Evolutionary conservation across 192 early-diverging fungal species (phyloP), one percentile per base, ranked within the genome.

Genomic region (Linnemannia elongata): DNA sequence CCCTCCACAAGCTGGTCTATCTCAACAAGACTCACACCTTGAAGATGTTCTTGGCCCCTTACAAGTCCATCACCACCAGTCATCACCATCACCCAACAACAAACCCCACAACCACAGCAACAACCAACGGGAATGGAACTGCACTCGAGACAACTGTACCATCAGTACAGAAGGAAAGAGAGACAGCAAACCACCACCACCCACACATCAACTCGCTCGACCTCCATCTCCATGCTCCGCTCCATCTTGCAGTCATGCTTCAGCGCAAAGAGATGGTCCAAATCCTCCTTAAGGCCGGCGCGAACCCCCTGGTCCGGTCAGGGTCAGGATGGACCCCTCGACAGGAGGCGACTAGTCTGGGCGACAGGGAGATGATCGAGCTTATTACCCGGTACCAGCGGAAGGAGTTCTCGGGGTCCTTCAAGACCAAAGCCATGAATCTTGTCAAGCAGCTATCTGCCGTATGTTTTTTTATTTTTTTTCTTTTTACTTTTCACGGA

Each of bases 171-270:
- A 42, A 20, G 18, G 52, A 12, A 55, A 8, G 9, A 35, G 8
- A 41, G 35, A 24, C 72, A 72, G 3, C n/a, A n/a, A 4, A 54
- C 33, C 38, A 18, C 17, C 27, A 18, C 30, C 85, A 87, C 41
- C 85, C 85, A 18, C 24, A 42, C 66, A 81, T 87, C 79, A 87
- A 87, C 52, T 36, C 79, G 6, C 71, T 87, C 15, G 85, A 87
- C 72, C 72, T 78, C 15, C 85, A 87, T 77, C 76, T 81, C 39
- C 79, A 72, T 30, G 80, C 85, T 0, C 85, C 85, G 3, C 47
- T 87, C 18, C 85, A 87, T 73, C 85, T 87, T 15, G 85, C 85
- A 20, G 80, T 87, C n/a, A 87, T 87, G 85, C 76, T 87, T 8
- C 75, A 78, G 18, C 85, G 85, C 38, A 87, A 81, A 49, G 85